Evolutionary conservation across 306 rosid species (phyloP), one percentile per base, ranked within the genome.

Genomic region (Acacia crassicarpa): DNA sequence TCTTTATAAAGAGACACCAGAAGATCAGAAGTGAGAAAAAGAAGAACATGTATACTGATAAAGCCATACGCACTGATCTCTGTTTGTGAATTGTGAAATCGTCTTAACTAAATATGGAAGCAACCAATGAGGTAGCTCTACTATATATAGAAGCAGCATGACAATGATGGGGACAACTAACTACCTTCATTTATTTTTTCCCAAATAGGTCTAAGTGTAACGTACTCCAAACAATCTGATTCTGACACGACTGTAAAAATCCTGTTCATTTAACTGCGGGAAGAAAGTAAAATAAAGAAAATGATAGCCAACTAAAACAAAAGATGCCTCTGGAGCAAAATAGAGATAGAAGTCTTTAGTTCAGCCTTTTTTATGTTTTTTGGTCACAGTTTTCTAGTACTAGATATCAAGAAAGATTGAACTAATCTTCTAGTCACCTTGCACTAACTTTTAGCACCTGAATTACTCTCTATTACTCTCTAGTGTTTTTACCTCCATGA

Each of bases 1-100:
- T 87, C 80, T 65, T 90, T 49, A 81, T 76, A 41, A 81, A 83
- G 66, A 73, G 62, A 35, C 33, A 76, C 2, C 62, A 84, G 72
- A 30, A 33, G 40, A 87, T 68, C 27, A 90, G 83, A 59, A 72
- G 25, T 11, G 84, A 90, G 84, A 91, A 78, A 75, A 85, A 80
- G 83, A 94, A 76, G 65, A 87, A 27, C 80, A 85, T 78, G 86
- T 51, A 84, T 23, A 77, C 70, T 3, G 83, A 49, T 77, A 75
- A 5, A 41, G 84, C 66, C 98, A 94, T 92, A 78, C 59, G 63
- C 76, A 78, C 22, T 51, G 35, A 61, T 23, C 35, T 66, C 75
- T 65, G 25, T 78, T 2, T 74, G 38, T 53, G 67, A 76, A 32
- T 59, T 76, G 17, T 20, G 73, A 56, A 40, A 14, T 67, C 43